Percentiles rank a stretch among this genome's conserved stretches.
These are phyloP conservation scores for Stagonosporopsis tanaceti DNA, from an alignment of 2,329 filamentous ascomycete species.

Conservation along the genomic window DNA sequence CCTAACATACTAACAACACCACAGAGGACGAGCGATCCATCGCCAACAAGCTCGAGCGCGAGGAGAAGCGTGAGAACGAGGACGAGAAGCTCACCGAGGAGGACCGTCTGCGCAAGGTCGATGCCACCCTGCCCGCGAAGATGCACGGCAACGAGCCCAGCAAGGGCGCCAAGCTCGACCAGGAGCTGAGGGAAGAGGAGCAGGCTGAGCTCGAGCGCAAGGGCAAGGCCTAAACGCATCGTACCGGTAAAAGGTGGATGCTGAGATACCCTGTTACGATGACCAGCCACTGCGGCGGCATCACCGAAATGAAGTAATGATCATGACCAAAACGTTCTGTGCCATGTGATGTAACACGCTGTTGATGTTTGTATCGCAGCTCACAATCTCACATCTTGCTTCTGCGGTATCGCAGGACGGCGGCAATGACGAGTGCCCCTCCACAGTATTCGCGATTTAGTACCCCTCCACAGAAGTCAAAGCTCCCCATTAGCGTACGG, in stretches of 20 bases:
- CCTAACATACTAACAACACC: constrained; percentile 34
- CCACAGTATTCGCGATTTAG: constrained; percentile 13
- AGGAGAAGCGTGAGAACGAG: constrained; percentile 62
- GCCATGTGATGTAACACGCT: neutral
- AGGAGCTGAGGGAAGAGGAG: constrained; percentile 72
- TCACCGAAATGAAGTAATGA: constrained; percentile 20
- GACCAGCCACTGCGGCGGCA: constrained; percentile 20
- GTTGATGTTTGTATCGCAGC: neutral
- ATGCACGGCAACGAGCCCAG: constrained; percentile 77
- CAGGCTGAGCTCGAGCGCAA: constrained; percentile 70
- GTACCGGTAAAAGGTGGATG: constrained; percentile 9
- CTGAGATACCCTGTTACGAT: constrained; percentile 19
- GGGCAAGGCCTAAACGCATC: constrained; percentile 50
- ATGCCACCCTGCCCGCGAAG: constrained; percentile 67
- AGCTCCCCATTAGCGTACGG: constrained; percentile 15
- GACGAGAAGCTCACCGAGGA: constrained; percentile 36
- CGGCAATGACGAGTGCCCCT: constrained; percentile 8
- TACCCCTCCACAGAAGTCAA: constrained; percentile 4
- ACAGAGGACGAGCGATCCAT: constrained; percentile 74
- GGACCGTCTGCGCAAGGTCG: constrained; percentile 60
- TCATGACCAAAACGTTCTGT: neutral
- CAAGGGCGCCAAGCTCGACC: constrained; percentile 75
- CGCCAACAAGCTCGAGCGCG: constrained; percentile 73
- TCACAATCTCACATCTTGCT: neutral
- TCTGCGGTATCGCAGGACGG: constrained; percentile 1